Conservation (phyloP, 306 rosid genomes). For the Cucumis melo region DNA sequence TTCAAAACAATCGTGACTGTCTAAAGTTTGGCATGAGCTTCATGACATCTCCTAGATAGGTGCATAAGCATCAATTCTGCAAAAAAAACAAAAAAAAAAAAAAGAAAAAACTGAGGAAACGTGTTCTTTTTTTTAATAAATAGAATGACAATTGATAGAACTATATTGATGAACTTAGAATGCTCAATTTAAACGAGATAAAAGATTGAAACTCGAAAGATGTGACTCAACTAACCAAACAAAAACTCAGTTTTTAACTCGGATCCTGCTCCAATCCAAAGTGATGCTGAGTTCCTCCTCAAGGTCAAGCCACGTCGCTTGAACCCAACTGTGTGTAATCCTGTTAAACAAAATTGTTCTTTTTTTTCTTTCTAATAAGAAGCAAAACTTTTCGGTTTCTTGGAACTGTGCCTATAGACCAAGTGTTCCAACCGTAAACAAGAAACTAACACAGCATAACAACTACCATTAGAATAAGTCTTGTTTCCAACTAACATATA, state of each 20-base stretch:
- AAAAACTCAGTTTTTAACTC: neutral
- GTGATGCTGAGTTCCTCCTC: neutral
- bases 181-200: neutral
- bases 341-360: neutral
- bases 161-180: neutral
- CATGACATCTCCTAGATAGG: neutral
- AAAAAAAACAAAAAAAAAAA: neutral
- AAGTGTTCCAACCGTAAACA: neutral
- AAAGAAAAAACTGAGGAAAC: too few relatives aligned
- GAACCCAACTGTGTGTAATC: neutral
- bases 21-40: neutral
- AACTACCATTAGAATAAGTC: neutral
- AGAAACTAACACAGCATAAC: neutral
- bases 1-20: neutral
- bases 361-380: neutral
- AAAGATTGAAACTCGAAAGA: neutral
- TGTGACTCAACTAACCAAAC: neutral
- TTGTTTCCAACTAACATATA: slow-evolving; percentile 27
- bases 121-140: too few relatives aligned
- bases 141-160: neutral
- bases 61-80: neutral
- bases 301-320: neutral
- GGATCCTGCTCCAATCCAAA: neutral
- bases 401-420: neutral
- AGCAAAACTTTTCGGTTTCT: neutral